These are phyloP conservation scores for Aspergillus hortae DNA, from an alignment of 2,329 filamentous ascomycete genomes.

Conservation along the genomic window DNA sequence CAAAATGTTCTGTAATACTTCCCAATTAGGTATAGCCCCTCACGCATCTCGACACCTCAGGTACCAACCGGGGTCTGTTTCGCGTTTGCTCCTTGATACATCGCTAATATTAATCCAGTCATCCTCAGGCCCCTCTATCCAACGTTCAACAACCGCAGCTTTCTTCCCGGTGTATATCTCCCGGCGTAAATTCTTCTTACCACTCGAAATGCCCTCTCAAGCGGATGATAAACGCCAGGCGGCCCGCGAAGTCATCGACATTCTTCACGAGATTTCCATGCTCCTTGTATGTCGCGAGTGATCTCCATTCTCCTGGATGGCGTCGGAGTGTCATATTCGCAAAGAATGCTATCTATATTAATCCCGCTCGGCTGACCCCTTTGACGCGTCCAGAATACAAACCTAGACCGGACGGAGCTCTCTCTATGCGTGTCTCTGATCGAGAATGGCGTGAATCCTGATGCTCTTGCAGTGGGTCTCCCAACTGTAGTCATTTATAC, in stretches of 20 bases:
- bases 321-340: neutral
- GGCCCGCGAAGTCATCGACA: constrained; percentile 49
- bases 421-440: constrained; percentile 96
- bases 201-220: constrained; percentile 36
- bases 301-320: constrained; percentile 5
- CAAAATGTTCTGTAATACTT: too few relatives aligned
- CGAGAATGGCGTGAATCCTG: constrained; percentile 94
- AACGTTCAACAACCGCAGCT: neutral
- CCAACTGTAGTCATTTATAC: neutral
- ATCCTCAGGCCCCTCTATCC: neutral
- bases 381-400: constrained; percentile 68
- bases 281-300: constrained; percentile 36
- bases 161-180: too few relatives aligned
- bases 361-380: neutral
- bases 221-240: constrained; percentile 47
- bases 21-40: too few relatives aligned
- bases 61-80: too few relatives aligned
- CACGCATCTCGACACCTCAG: too few relatives aligned
- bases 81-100: too few relatives aligned
- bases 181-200: neutral
- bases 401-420: constrained; percentile 83
- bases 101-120: too few relatives aligned
- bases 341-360: neutral
- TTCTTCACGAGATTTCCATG: constrained; percentile 48
- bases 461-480: constrained; percentile 78